Evolutionary conservation across 306 rosid species (phyloP), one percentile per base, ranked within the genome.

Genomic region (Fragaria ananassa): DNA sequence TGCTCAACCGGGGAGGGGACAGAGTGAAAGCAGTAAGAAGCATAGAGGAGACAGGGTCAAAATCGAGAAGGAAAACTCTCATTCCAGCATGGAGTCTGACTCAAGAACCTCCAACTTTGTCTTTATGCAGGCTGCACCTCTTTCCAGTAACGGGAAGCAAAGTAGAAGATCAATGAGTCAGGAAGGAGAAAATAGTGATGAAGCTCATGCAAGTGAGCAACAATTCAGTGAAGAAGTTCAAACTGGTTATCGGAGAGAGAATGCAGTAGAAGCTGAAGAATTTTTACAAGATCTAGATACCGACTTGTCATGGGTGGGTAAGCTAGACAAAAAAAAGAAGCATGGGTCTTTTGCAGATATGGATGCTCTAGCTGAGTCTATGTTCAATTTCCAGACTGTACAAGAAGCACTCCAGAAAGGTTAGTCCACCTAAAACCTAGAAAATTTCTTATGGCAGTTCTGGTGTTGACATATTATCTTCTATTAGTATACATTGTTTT

Each of bases 371-470:
- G 68, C 74, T 37, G 89, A 86, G 71, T 87, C 98, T 74, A 75
- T 96, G 51, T 75, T 78, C 72, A 79, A 80, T 78, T 96, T 96
- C 71, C 92, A 88, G 84, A 88, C 91, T 71, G 86, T 83, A 70
- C 96, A 92, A 82, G 88, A 89, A 50, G 97, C 98, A 35, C 93
- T 96, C 44, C 88, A 84, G 80, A 83, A 87, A 87, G 99, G 99
- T 96, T 87, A 56, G 86, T 77, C 82, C 44, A 8, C 76, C 27
- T 46, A 9, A 27, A 61, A 19, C 60, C 41, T 1, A 13, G 21
- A 4, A 10, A 5, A 3, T 44, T 41, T 23, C 10, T 0, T 58
- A 25, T 2, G 45, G n/a, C 5, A 3, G 23, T 42, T 57, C 27
- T 37, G 8, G 68, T 42, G 18, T 74, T 74, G 44, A 18, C 4